Evolutionary conservation across 2,329 filamentous ascomycete genomes (phyloP), one percentile per base, ranked within the genome.

Genomic region (Myriosclerotinia curreyana): DNA sequence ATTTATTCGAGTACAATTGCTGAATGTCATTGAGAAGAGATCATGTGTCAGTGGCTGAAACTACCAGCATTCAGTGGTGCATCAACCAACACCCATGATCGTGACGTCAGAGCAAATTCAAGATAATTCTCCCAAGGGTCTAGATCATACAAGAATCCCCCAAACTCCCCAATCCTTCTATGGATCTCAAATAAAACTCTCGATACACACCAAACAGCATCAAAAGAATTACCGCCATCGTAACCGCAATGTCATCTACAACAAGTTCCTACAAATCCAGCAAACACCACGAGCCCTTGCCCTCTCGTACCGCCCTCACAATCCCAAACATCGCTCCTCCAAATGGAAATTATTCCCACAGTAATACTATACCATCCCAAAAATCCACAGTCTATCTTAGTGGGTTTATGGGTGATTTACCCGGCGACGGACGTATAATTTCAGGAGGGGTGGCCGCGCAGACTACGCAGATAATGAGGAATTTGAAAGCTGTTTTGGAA

Each of bases 381-480:
- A 62, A 28, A 62, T 55, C 52, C 2, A 62, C 52, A 17, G 50
- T 62, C 5, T 62, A 62, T 38, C 38, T 62, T 3, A 40, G 60
- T 38, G 60, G 60, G 2, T 25, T 62, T 14, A 49, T 62, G 51
- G 60, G 60, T 6, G 60, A 58, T n/a, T 40, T 62, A 15, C 60
- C 51, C 9, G 60, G 34, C 15, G 60, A 56, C 8, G 60, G 60
- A 9, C 51, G 60, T 1, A 50, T 62, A 28, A 58, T 62, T 38
- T 62, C 51, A 11, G 51, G 60, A 15, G 51, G 51, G 12, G 15
- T 56, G 31, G 52, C 42, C 0, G 60, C 51, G 31, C 60, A 62
- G 15, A 56, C 50, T 17, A 62, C 51, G 42, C 60, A 62, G 31
- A 62, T 62, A 8, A 58, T 62, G 60, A 49, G 51, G 34, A 62